phyloP scores from a whole-genome alignment of 768 basidiomycete genomes.

The Rubroboletus pulcherrimus region DNA sequence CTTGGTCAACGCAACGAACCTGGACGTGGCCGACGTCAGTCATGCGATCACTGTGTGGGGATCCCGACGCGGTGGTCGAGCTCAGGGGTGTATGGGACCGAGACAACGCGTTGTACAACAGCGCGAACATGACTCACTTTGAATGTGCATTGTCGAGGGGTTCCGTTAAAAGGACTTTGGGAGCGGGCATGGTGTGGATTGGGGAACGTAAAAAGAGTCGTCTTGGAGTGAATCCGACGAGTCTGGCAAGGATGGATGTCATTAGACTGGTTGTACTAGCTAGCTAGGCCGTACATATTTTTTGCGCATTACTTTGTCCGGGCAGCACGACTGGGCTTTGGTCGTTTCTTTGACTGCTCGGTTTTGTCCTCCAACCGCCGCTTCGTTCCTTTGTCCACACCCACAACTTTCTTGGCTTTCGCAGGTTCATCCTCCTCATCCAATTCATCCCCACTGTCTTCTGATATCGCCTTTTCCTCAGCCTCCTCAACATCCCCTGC shows the following conservation, averaged over 20 bases:
- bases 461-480: neutral
- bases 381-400: slow-evolving; percentile 3
- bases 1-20: slow-evolving; percentile 84
- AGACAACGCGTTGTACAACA: neutral
- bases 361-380: slow-evolving; percentile 7
- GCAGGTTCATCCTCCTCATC: neutral
- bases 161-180: slow-evolving; percentile 51
- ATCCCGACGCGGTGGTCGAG: neutral
- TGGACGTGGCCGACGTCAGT: slow-evolving; percentile 26
- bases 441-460: neutral
- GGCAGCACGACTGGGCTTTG: neutral
- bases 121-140: slow-evolving; percentile 40
- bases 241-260: slow-evolving; percentile 4
- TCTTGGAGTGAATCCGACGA: neutral
- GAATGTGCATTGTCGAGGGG: slow-evolving; percentile 55
- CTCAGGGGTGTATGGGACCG: neutral
- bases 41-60: neutral
- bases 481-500: slow-evolving; percentile 2
- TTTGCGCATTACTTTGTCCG: neutral
- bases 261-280: neutral
- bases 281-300: neutral
- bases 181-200: slow-evolving; percentile 30
- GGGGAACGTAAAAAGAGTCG: neutral
- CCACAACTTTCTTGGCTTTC: neutral
- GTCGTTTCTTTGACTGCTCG: slow-evolving; percentile 18